Evolutionary conservation across 2,329 filamentous ascomycete species (phyloP), one percentile per base, ranked within the genome.

Genomic region (Sclerotiophoma versabilis): DNA sequence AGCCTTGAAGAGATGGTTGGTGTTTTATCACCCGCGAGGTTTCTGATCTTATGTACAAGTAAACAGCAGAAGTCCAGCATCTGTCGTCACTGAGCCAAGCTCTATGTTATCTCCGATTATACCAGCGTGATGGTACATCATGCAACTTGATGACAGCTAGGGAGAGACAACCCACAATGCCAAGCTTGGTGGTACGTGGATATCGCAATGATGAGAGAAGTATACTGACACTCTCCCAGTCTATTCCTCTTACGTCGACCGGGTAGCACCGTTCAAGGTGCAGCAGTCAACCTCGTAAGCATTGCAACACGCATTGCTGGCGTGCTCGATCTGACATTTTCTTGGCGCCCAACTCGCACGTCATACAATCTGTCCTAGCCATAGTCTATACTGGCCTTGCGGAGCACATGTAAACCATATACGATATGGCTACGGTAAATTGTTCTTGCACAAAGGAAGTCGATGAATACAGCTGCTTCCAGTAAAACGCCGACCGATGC

Each of bases 141-240:
- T 46, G 43, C 32, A 10, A 36, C 30, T 9, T 26, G 43, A 46
- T 46, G 43, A 46, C 43, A 26, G 19, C 32, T 17, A 27, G 11
- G 9, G 7, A 26, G 32, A 20, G 14, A 6, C 12, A 46, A 26
- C 5, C 32, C 32, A 36, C 43, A 12, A n/a, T 36, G 43, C 43
- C 26, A 25, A 34, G 30, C 5, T 7, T 3, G 27, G 12, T n/a
- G 12, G 15, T 39, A n/a, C 29, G 14, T 11, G 22, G 8, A 15
- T 2, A 11, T 39, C 22, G 36, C 14, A 15, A 26, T 11, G 14
- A 26, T 25, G 36, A 17, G 23, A 10, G 36, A 20, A 12, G 17
- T 10, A 4, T 5, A 9, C 10, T n/a, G 11, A 9, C 10, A 15
- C 17, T 37, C 33, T n/a, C 33, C 19, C 14, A 9, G 5, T 22